Base-by-base conservation (phyloP, 2,329 filamentous ascomycete species). In the Exophiala bonariae region DNA sequence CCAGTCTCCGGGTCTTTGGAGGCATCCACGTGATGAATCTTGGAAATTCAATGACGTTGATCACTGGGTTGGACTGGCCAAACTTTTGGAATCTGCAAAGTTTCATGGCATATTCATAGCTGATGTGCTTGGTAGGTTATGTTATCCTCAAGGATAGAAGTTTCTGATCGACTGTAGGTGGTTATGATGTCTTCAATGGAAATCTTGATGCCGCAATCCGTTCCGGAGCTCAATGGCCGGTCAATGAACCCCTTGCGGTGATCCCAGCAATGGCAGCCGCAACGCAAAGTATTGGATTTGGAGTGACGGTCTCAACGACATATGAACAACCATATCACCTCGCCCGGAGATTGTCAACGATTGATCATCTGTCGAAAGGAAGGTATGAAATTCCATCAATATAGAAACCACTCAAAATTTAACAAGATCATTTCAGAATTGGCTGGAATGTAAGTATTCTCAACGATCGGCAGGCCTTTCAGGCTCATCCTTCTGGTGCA, bases 281-380 rank as follows among this genome's bases (percentile, higher is more conserved):
- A 0, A 87, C 84, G 0, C 76, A 79, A 54, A 85, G 73, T 48
- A 76, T 88, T n/a, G 80, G 78, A 0, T 87, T 87, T 49, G 83
- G 83, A 0, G 80, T 87, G 1, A 87, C 84, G 0, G 76, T 82
- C 0, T 78, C 79, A 1, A 86, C 84, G 1, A 85, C 81, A 0
- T 87, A 87, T 52, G 83, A 87, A 61, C 78, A 82, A 59, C 83
- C 84, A 0, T 87, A 85, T 59, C 79, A 85, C 56, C 69, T 87
- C 13, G 83, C 84, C 1, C 67, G 83, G 14, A 68, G 82, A 13
- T 63, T 87, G 8, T 81, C 78, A 3, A 87, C 83, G 0, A 70
- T 86, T 0, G 84, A 87, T 58, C 84, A 87, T 61, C 66, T 87
- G 8, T 80, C 81, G 0, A 79, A 79, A 33, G 82, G 83, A 16